These are phyloP conservation scores for Boehmeria nivea DNA, from an alignment of 306 rosid genomes.

Conservation along the genomic window DNA sequence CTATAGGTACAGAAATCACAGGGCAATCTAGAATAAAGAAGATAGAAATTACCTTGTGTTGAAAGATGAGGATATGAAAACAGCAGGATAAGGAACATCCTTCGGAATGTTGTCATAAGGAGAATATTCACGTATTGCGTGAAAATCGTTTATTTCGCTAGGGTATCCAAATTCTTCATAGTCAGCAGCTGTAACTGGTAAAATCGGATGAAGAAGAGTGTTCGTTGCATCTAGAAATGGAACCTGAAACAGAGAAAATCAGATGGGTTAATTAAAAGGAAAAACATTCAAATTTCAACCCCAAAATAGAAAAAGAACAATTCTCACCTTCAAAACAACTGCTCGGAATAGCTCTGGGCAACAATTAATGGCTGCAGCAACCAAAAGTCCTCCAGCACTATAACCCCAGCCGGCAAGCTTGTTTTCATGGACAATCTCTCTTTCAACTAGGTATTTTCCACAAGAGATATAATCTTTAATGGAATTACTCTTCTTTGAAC, in stretches of 20 bases:
- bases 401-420: constrained; percentile 85
- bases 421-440: constrained; percentile 57
- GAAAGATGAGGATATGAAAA: constrained; percentile 70
- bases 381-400: constrained; percentile 93
- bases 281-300: background rate
- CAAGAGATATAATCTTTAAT: constrained; percentile 75
- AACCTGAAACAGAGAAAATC: constrained; percentile 51
- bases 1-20: background rate
- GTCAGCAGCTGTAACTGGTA: constrained; percentile 67
- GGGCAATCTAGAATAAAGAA: background rate
- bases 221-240: constrained; percentile 81
- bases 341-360: constrained; percentile 77
- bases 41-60: constrained; percentile 53
- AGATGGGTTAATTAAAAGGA: constrained; percentile 2
- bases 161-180: constrained; percentile 95
- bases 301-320: background rate
- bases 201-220: constrained; percentile 79
- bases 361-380: constrained; percentile 77
- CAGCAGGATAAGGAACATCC: constrained; percentile 71
- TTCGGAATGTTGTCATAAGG: constrained; percentile 82
- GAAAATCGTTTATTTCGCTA: constrained; percentile 68
- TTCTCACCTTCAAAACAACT: constrained; percentile 67
- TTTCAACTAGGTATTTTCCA: constrained; percentile 71
- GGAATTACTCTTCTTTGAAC: constrained; percentile 61
- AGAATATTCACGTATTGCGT: constrained; percentile 69